phyloP scores from a whole-genome alignment of 75 land plant species.

The Selaginella moellendorffii region DNA sequence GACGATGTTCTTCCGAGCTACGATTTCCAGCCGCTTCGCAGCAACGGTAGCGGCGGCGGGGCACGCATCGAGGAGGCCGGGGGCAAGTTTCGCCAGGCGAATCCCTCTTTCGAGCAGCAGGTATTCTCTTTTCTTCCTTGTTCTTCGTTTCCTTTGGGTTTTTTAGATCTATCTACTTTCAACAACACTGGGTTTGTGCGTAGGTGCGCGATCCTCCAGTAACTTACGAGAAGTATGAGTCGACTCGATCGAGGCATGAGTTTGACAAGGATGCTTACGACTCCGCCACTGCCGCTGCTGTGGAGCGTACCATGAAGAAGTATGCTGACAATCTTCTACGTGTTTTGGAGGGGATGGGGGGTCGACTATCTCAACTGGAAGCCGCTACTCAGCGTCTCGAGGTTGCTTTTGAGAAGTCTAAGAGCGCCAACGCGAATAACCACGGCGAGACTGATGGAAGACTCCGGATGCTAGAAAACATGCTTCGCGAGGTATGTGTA shows the following conservation, averaged over 20 bases:
- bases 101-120: not conserved
- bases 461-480: slow-evolving; percentile 53
- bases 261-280: slow-evolving; percentile 34
- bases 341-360: slow-evolving; percentile 60
- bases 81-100: not conserved
- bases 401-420: slow-evolving; percentile 47
- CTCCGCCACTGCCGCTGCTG: slow-evolving; percentile 37
- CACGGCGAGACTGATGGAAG: slow-evolving; percentile 62
- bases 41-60: not conserved
- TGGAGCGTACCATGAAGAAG: slow-evolving; percentile 68
- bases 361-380: slow-evolving; percentile 68
- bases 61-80: not conserved
- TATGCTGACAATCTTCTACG: slow-evolving; percentile 53
- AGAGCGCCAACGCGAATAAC: slow-evolving; percentile 36
- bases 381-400: slow-evolving; percentile 59
- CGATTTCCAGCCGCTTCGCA: slow-evolving; percentile 23
- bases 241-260: not conserved
- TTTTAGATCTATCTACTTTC: not conserved
- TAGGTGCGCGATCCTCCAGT: not conserved
- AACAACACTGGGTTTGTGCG: not conserved
- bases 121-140: not conserved
- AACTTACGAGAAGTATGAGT: not conserved
- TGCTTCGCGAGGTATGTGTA: slow-evolving; percentile 77
- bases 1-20: slow-evolving; percentile 20
- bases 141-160: not conserved